Conservation (phyloP, 768 basidiomycete genomes). For the Amanita exitialis region DNA sequence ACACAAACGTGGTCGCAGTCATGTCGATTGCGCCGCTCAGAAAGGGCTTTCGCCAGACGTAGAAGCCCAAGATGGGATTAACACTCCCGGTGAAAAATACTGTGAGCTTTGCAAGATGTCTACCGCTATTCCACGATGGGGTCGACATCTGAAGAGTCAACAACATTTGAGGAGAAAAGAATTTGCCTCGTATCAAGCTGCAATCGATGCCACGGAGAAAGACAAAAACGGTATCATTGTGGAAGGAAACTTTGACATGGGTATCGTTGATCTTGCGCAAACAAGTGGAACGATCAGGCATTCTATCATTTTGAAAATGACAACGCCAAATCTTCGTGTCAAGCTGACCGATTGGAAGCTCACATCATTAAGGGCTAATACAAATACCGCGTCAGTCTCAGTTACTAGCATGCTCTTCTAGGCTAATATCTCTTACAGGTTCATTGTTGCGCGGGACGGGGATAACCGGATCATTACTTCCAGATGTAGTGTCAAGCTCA, state of each 20-base stretch:
- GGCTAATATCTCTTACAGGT: slow-evolving; percentile 11
- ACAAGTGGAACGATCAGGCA: slow-evolving; percentile 15
- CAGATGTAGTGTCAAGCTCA: slow-evolving; percentile 17
- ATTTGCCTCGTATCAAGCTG: slow-evolving; percentile 29
- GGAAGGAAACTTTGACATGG: slow-evolving; percentile 37
- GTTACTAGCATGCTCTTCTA: background rate
- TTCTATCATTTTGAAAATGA: slow-evolving; percentile 13
- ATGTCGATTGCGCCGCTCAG: slow-evolving; percentile 11
- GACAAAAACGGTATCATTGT: slow-evolving; percentile 44
- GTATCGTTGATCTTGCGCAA: slow-evolving; percentile 30
- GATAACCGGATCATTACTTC: slow-evolving; percentile 14
- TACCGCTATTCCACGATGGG: slow-evolving; percentile 20
- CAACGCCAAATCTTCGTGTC: slow-evolving; percentile 19
- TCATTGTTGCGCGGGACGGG: slow-evolving; percentile 14
- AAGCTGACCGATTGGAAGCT: slow-evolving; percentile 18
- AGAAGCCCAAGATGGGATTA: slow-evolving; percentile 18
- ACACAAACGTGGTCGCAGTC: background rate
- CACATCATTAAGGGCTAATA: slow-evolving; percentile 20
- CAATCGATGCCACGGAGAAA: slow-evolving; percentile 40
- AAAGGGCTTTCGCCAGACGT: slow-evolving; percentile 17
- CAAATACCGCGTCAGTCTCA: slow-evolving; percentile 15
- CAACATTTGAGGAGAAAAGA: slow-evolving; percentile 27
- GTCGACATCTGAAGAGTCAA: slow-evolving; percentile 16
- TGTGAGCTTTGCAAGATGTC: slow-evolving; percentile 20
- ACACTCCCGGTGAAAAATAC: slow-evolving; percentile 12